phyloP scores from a whole-genome alignment of 2,329 filamentous ascomycete genomes.

The Herpotrichia juniperi region DNA sequence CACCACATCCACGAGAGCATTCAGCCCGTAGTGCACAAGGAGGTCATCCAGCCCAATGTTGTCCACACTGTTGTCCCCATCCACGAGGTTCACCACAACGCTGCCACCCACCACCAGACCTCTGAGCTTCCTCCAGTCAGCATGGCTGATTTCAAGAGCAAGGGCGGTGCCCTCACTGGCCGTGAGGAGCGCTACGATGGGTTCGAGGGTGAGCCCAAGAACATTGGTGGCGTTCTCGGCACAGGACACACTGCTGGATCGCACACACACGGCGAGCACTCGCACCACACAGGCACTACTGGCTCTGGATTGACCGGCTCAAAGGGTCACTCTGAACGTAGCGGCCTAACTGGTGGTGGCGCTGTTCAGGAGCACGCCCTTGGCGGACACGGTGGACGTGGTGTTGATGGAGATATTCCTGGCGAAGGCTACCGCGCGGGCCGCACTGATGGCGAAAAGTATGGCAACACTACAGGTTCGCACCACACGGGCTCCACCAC shows the following conservation, averaged over 20 bases:
- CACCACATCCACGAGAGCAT: constrained; percentile 72
- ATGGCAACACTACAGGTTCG: neutral
- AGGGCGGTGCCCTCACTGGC: constrained; percentile 61
- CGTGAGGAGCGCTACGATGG: constrained; percentile 63
- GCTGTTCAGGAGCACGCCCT: constrained; percentile 10
- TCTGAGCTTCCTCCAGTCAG: constrained; percentile 69
- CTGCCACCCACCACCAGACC: constrained; percentile 68
- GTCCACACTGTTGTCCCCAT: constrained; percentile 75
- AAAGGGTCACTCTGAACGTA: constrained; percentile 2
- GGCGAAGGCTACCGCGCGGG: constrained; percentile 3
- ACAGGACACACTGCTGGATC: constrained; percentile 9
- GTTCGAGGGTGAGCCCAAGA: constrained; percentile 67
- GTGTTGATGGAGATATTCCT: neutral
- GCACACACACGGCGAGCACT: constrained; percentile 1
- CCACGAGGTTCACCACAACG: constrained; percentile 73
- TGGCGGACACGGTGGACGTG: constrained; percentile 8
- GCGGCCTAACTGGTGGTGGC: constrained; percentile 4
- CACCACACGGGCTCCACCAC: neutral
- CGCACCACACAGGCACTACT: neutral
- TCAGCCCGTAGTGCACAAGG: constrained; percentile 73
- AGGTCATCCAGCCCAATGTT: constrained; percentile 69
- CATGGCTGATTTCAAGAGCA: constrained; percentile 66
- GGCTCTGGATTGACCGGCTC: neutral
- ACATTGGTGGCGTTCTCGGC: constrained; percentile 44
- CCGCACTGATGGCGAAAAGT: neutral